These are phyloP conservation scores for Aspergillus versicolor DNA, from an alignment of 2,329 filamentous ascomycete species.

Conservation along the genomic window DNA sequence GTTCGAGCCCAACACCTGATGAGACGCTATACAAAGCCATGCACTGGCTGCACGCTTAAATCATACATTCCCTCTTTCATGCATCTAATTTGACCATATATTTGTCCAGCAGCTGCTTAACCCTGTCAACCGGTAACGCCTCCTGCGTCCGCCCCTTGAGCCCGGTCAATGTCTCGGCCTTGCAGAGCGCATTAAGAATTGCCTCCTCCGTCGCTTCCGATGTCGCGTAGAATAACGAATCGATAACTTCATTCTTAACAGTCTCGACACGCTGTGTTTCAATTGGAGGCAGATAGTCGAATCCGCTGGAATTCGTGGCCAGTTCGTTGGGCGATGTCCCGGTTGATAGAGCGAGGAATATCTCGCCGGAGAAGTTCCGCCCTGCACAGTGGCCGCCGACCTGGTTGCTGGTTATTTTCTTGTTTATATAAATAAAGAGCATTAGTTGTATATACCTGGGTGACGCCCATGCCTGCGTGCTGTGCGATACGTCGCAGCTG, in stretches of 20 bases:
- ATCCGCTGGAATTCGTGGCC: background rate
- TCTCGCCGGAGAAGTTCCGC: background rate
- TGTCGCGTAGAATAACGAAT: background rate
- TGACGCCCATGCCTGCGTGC: background rate
- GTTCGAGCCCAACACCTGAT: too few species aligned
- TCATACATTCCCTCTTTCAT: too few species aligned
- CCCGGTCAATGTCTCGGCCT: background rate
- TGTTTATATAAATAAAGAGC: too few species aligned
- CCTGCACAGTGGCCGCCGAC: background rate
- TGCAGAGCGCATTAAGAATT: background rate
- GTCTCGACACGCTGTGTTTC: background rate
- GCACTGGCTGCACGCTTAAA: too few species aligned
- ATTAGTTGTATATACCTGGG: background rate
- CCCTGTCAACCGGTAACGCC: background rate
- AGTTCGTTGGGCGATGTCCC: background rate
- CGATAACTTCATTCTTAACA: background rate
- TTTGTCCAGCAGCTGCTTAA: background rate
- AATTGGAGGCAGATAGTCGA: background rate
- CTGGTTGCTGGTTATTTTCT: background rate
- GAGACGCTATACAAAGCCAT: too few species aligned
- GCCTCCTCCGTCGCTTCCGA: background rate
- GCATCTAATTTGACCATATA: background rate
- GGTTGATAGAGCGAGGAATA: slow-evolving; percentile 1
- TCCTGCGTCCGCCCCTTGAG: background rate
- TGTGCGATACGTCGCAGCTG: background rate